phyloP scores from a whole-genome alignment of 2,329 filamentous ascomycete genomes.

The Emergomyces pasteurianus region DNA sequence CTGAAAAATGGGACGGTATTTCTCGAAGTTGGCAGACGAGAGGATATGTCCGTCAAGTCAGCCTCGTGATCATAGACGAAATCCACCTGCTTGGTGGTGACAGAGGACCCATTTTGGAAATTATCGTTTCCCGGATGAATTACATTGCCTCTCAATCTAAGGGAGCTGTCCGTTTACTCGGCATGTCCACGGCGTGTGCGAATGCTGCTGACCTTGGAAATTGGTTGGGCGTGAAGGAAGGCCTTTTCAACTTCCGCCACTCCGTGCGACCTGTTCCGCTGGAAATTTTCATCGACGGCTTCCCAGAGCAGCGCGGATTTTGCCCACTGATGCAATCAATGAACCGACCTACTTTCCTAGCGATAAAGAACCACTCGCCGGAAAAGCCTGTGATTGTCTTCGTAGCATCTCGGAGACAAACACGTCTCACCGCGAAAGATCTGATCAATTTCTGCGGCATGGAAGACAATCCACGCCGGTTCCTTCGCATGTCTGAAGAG shows the following conservation, averaged over 20 bases:
- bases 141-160: conserved; percentile 94
- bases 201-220: conserved; percentile 90
- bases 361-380: conserved; percentile 92
- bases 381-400: conserved; percentile 98
- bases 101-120: conserved; percentile 92
- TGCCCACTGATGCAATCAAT: conserved; percentile 98
- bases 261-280: conserved; percentile 92
- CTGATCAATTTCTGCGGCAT: conserved; percentile 96
- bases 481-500: conserved; percentile 88
- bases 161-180: conserved; percentile 74
- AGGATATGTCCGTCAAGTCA: conserved; percentile 89
- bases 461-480: conserved; percentile 92
- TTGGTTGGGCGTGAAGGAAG: conserved; percentile 94
- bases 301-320: conserved; percentile 88
- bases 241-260: conserved; percentile 92
- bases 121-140: conserved; percentile 90
- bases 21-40: conserved; percentile 97
- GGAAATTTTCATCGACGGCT: conserved; percentile 95
- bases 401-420: conserved; percentile 89
- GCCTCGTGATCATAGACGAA: conserved; percentile 94
- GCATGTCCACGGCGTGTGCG: conserved; percentile 98
- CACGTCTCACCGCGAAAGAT: conserved; percentile 86
- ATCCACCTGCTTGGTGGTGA: conserved; percentile 96
- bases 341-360: conserved; percentile 93
- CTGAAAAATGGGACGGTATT: conserved; percentile 99